Evolutionary conservation across 2,329 filamentous ascomycete species (phyloP).

Genomic region (Cladosporium velox): DNA sequence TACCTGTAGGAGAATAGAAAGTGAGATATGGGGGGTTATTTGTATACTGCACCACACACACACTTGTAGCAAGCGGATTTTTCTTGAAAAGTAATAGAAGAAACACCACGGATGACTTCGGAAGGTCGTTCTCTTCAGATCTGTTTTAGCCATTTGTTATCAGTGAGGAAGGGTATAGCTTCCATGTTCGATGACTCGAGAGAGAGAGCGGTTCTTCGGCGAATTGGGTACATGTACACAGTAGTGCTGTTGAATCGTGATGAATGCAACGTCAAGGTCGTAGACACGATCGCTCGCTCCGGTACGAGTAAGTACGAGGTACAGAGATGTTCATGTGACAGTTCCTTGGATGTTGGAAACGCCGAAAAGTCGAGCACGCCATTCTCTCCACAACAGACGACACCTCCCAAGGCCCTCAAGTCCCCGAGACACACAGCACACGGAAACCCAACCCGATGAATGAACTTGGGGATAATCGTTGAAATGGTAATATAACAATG

Average conservation of each 20-base stretch:
- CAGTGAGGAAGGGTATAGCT: neutral
- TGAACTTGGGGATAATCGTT: neutral
- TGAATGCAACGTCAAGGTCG: neutral
- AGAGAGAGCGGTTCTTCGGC: neutral
- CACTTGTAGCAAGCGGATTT: neutral
- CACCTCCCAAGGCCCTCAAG: neutral
- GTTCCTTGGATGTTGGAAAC: neutral
- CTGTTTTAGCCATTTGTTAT: neutral
- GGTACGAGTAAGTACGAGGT: neutral
- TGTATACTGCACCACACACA: conserved; percentile 1
- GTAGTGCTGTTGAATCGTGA: neutral
- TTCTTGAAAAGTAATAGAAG: neutral
- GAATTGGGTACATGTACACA: neutral
- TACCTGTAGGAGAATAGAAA: conserved; percentile 65
- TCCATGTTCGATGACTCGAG: neutral
- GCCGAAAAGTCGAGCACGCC: neutral
- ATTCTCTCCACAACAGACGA: neutral
- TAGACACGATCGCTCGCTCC: neutral
- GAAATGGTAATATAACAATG: neutral
- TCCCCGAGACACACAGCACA: neutral
- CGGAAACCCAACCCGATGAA: neutral
- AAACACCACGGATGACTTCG: neutral
- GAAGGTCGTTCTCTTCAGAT: neutral
- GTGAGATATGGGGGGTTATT: neutral
- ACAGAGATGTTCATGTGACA: neutral